Evolutionary conservation across 805 yeast genomes (phyloP), one percentile per base, ranked within the genome.

Genomic region (Kuraishia hungarica): DNA sequence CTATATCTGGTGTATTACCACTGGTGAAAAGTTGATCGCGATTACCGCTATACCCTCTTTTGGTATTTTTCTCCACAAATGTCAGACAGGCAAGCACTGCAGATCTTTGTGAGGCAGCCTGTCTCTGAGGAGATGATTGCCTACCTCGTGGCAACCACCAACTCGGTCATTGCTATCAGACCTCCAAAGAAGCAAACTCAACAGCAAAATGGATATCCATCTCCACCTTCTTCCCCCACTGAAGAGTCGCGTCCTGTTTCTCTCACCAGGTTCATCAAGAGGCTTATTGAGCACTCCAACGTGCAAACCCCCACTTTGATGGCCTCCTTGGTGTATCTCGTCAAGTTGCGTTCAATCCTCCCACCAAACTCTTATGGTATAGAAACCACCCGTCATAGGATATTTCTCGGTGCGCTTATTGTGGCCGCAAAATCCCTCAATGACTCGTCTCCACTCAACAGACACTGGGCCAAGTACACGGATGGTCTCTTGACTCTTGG

Each of bases 401-500:
- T 93, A 56, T 94, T 93, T 61, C 74, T 93, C 53, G 97, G 97
- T 0, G 82, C 97, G 50, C 77, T 93, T 55, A 89, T 93, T 50
- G 72, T 94, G 52, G 88, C 96, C n/a, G 97, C 98, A 17, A 93
- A 93, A 73, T 84, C 84, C 59, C 79, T 92, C 60, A 93, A 93
- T 71, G 99, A 93, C 74, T 87, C 96, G 2, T 86, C 96, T 21
- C 99, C 99, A 49, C 79, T 93, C 67, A 93, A 93, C 73, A 92
- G 87, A 72, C 97, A 94, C 73, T 93, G 99, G 99, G 86, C 96
- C 3, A 79, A 82, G 57, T 92, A 93, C 74, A 92, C 98, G 2
- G 85, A 86, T 66, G 97, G 97, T 0, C 76, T 94, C 49, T 79
- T 93, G 57, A 67, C 84, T 10, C 73, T 88, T 46, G 77, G 77